phyloP scores from a whole-genome alignment of 1,139 yeast species.

The Barnettozyma hawaiiensis region DNA sequence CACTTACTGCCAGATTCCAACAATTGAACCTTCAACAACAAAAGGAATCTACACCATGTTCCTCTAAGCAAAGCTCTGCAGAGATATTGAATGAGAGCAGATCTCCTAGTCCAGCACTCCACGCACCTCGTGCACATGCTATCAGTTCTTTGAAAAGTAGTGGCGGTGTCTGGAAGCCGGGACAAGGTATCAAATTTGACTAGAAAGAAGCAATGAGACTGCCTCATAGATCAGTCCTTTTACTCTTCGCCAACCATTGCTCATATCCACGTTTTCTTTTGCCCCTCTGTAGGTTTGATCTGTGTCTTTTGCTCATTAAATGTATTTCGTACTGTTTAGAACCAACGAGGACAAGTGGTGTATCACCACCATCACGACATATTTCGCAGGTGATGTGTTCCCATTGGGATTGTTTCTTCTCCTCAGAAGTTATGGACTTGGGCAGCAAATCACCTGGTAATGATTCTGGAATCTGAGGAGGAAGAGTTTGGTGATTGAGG shows the following conservation, averaged over 20 bases:
- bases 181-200: constrained; percentile 32
- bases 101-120: constrained; percentile 17
- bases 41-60: neutral
- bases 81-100: constrained; percentile 5
- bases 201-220: no score
- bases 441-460: constrained; percentile 22
- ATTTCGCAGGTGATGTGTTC: constrained; percentile 60
- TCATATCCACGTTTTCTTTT: constrained; percentile 40
- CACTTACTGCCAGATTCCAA: constrained; percentile 15
- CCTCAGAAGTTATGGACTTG: constrained; percentile 9
- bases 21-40: constrained; percentile 10
- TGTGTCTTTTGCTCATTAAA: constrained; percentile 59
- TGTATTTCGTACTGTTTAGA: constrained; percentile 68
- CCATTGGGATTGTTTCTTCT: constrained; percentile 46
- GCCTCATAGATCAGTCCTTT: constrained; percentile 1
- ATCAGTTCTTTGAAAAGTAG: constrained; percentile 12
- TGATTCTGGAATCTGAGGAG: constrained; percentile 40
- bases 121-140: constrained; percentile 22
- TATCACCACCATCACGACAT: constrained; percentile 55
- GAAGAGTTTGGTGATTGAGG: constrained; percentile 24
- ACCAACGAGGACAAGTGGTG: constrained; percentile 65
- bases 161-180: constrained; percentile 33
- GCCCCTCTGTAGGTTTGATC: constrained; percentile 35
- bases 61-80: neutral
- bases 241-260: constrained; percentile 30